Base-by-base conservation (phyloP, 2,329 filamentous ascomycete species). In the Alternaria metachromatica region DNA sequence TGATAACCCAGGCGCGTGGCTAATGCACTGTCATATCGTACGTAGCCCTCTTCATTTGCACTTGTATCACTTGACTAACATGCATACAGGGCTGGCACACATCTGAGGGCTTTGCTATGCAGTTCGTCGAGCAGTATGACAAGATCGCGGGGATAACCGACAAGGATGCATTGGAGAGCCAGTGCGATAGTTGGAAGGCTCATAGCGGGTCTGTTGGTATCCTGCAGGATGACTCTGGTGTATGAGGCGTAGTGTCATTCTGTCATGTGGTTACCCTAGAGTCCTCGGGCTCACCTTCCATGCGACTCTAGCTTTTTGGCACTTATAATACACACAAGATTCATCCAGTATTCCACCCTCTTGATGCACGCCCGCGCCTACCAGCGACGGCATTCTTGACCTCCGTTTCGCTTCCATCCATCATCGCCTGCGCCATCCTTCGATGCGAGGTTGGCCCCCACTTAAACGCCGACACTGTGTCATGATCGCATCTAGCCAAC, bases 21-120 rank as follows among this genome's bases (percentile, higher is more conserved):
- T 80, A 6, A 74, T 80, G 72, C 78, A 80, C 63, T 80, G 78
- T 60, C 78, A 81, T 25, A 78, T 81, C n/a, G 37, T 41, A 37
- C 33, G 33, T 41, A 41, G 15, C 37, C 37, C 37, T 41, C 37
- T 41, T 41, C 4, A 3, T 41, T 41, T 10, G n/a, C n/a, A 18
- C 37, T 18, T 11, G 5, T 41, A 41, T 10, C n/a, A 41, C n/a
- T 41, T 41, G 10, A 41, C 37, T 41, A 1, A 41, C n/a, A 41
- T 41, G 5, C n/a, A 18, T 18, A 41, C 37, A 60, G 58, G 59
- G 37, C 8, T 81, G 78, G 76, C 79, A 80, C 49, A 76, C 76
- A 2, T 69, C 63, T 43, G 72, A 76, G 59, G 77, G 76, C 1
- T 76, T 80, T 37, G 76, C 75, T 10, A 55, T 79, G 53, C 75